phyloP scores from a whole-genome alignment of 108 stramenopile species.

The Seminavis robusta region DNA sequence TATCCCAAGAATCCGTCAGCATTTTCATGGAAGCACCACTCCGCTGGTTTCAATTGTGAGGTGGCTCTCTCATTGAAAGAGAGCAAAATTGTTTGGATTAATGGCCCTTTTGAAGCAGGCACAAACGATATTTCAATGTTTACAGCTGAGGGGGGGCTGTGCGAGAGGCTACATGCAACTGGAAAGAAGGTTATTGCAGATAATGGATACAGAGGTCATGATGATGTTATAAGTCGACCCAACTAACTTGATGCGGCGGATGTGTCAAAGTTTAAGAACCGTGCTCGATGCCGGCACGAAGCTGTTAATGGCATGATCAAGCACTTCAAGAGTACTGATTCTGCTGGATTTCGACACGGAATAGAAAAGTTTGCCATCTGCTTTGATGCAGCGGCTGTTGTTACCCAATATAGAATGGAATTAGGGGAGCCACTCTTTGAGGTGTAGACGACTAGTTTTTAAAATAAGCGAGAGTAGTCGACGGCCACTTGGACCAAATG shows the following conservation, averaged over 20 bases:
- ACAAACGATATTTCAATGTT: constrained; percentile 17
- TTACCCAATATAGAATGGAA: constrained; percentile 21
- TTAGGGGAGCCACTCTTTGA: constrained; percentile 8
- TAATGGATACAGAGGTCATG: constrained; percentile 1
- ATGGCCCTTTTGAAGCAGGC: constrained; percentile 19
- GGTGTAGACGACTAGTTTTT: no score
- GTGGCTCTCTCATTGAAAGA: neutral
- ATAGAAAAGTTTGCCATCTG: neutral
- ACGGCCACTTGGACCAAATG: no score
- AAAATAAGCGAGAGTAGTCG: no score
- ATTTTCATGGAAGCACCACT: constrained; percentile 2
- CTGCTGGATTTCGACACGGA: constrained; percentile 9
- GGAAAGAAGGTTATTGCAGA: constrained; percentile 4
- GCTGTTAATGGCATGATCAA: constrained; percentile 15
- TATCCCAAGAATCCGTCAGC: no score
- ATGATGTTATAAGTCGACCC: neutral
- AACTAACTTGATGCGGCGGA: neutral
- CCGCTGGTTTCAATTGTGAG: constrained; percentile 4
- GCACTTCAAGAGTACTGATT: neutral
- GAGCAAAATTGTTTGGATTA: constrained; percentile 22
- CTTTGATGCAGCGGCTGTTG: constrained; percentile 17
- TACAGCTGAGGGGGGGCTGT: constrained; percentile 2
- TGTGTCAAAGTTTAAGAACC: constrained; percentile 6
- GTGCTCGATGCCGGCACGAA: constrained; percentile 16
- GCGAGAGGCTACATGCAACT: neutral